Base-by-base conservation (phyloP, 768 basidiomycete species). In the Leucosporidium scottii region DNA sequence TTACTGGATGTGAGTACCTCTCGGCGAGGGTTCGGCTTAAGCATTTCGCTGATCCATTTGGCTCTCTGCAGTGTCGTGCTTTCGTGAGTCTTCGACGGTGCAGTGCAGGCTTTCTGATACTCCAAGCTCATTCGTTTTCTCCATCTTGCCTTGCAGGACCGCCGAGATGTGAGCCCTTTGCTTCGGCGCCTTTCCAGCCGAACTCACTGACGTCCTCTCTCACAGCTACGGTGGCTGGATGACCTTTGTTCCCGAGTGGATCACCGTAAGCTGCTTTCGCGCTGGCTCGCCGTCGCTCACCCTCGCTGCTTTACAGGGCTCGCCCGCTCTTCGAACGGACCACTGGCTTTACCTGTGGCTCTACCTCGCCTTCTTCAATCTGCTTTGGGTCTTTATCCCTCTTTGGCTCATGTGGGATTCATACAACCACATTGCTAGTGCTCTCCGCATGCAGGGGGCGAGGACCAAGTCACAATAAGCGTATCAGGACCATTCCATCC, bases 1-100 rank as follows among this genome's bases (percentile, higher is more conserved):
- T 62, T 88, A 87, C 75, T 93, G 90, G 90, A 84, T 91, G 62
- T 81, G 90, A 54, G 86, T 90, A 4, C 76, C 90, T 87, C 5
- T 25, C 7, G 8, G 12, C 23, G 31, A 8, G 5, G 15, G 20
- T 3, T 8, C 21, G 2, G 31, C 20, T 6, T 9, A 8, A 51
- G 23, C 23, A n/a, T 23, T 23, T 7, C 8, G 50, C 50, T 51
- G 50, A 51, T 13, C 21, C 8, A 10, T 51, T 50, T 50, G 4
- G 49, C 9, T 51, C 23, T 7, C 9, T 9, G 13, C 13, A 51
- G 50, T 13, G 13, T 31, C 2, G 59, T 36, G n/a, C 13, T 90
- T 90, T 66, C 89, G 89, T 73, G 86, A 86, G 85, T 4, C 21
- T 21, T 15, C 5, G 10, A 23, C 12, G 39, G n/a, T n/a, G n/a